phyloP scores from a whole-genome alignment of 2,329 filamentous ascomycete species.

The Claviceps pazoutovae region DNA sequence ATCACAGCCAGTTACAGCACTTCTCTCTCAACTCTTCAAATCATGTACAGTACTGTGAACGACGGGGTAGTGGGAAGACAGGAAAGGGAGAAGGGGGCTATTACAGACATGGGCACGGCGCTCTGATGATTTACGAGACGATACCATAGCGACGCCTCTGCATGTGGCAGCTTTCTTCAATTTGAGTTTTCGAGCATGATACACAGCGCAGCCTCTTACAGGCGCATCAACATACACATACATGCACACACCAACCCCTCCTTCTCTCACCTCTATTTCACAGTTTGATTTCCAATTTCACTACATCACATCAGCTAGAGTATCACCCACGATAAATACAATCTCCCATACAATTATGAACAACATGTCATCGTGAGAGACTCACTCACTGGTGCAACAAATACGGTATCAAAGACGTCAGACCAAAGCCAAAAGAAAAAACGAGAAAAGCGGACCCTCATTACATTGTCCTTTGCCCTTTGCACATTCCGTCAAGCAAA shows the following conservation, averaged over 20 bases:
- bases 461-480: neutral
- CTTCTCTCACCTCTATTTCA: neutral
- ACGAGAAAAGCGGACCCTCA: neutral
- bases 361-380: neutral
- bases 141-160: slow-evolving; percentile 12
- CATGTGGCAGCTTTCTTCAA: neutral
- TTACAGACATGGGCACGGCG: slow-evolving; percentile 7
- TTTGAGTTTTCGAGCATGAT: neutral
- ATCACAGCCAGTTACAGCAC: neutral
- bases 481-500: neutral
- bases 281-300: neutral
- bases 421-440: neutral
- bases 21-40: neutral
- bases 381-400: neutral
- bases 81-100: neutral
- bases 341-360: neutral
- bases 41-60: neutral
- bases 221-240: neutral
- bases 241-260: neutral
- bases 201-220: neutral
- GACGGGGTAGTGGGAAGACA: neutral
- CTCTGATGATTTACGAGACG: slow-evolving; percentile 8
- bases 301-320: neutral
- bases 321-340: neutral
- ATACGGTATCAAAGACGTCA: neutral